Base-by-base conservation (phyloP, 805 yeast species). In the Yamadazyma nakazawae region DNA sequence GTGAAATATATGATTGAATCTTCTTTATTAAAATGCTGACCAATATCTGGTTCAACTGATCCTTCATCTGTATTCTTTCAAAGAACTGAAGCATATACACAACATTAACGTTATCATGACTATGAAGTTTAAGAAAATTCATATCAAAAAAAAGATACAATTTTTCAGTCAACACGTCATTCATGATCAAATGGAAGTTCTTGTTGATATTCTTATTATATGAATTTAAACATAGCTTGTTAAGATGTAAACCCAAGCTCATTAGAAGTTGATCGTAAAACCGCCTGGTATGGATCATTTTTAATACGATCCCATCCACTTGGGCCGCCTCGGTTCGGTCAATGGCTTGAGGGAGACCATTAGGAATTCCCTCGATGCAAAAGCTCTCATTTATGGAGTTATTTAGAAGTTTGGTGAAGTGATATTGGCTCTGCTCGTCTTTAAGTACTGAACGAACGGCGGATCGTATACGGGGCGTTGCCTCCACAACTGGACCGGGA, bases 381-480 rank as follows among this genome's bases (percentile, higher is more conserved):
- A 50, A 46, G 16, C 32, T 21, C n/a, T 45, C 38, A 26, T 56
- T 56, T 11, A 72, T 60, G 2, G 74, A 63, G 51, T 67, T 68
- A 32, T 60, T 51, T 40, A 66, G 65, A 14, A 72, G 55, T 21
- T 55, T 58, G 13, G 66, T 60, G 42, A 72, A 70, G 13, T 66
- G 66, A 10, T 55, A 50, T 47, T 69, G 75, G 35, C 57, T 59
- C 4, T 34, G 10, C 3, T 63, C 66, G 45, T 67, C 68, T 42
- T 67, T 66, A 18, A 71, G 55, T 42, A 74, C 68, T 13, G 66
- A 57, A 39, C 66, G 54, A 11, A 70, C 67, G 3, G 75, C 75
- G 1, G 68, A 56, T 35, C 59, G 63, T 8, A 68, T 58, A 24
- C 77, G 53, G 17, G 60, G 65, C 21, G 69, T 58, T 0, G 75